Conservation (phyloP, 352 stramenopile species). For the Phytophthora tubulina region DNA sequence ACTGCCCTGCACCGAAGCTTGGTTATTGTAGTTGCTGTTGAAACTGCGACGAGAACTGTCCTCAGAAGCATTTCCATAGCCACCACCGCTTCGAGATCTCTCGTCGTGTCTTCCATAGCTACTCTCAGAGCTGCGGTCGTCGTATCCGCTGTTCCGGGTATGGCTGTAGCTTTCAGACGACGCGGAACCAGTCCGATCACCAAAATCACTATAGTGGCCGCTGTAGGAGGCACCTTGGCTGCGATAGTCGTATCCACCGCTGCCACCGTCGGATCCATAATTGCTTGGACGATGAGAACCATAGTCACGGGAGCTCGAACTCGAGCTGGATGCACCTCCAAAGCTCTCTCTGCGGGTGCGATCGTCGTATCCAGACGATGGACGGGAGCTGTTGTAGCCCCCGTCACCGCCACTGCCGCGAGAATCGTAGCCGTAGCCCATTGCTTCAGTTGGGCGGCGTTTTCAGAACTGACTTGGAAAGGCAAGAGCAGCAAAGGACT, state of each 20-base stretch:
- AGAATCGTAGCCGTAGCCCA: constrained; percentile 26
- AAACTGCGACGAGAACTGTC: not conserved
- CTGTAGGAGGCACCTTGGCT: constrained; percentile 20
- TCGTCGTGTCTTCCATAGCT: too few species aligned
- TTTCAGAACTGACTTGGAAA: too few species aligned
- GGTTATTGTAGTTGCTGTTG: not conserved
- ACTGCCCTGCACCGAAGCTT: not conserved
- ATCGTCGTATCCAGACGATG: constrained; percentile 14
- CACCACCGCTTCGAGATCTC: too few species aligned
- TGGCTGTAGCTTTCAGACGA: constrained; percentile 1
- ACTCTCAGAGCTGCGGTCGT: too few species aligned
- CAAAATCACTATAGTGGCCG: not conserved
- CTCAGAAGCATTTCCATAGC: too few species aligned
- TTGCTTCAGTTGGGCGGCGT: not conserved
- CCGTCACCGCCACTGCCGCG: not conserved
- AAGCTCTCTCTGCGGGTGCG: constrained; percentile 7
- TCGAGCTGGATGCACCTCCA: constrained; percentile 1
- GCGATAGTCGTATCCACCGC: constrained; percentile 13
- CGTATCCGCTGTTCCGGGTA: constrained; percentile 6
- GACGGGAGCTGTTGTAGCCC: constrained; percentile 5
- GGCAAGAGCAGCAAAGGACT: too few species aligned
- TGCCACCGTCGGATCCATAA: not conserved
- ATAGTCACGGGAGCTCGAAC: constrained; percentile 15
- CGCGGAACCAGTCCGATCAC: not conserved
- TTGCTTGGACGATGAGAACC: not conserved